A percentile compares a stretch with the other conserved stretches of the same genome.
Conservation (phyloP, 148 eudicot genomes). For the Mesembryanthemum crystallinum region DNA sequence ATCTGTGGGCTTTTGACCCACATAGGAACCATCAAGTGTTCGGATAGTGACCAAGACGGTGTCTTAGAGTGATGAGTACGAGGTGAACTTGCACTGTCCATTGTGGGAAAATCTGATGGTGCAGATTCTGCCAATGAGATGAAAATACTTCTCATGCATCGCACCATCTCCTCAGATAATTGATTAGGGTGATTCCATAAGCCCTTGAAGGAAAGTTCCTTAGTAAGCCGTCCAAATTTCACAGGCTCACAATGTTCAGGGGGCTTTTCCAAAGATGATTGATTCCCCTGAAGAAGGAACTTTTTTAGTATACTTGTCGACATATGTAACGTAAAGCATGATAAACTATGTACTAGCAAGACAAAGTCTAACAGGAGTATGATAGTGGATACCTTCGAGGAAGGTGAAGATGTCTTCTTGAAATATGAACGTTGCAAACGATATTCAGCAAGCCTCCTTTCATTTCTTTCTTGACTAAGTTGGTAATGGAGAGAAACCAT, state of each 20-base stretch:
- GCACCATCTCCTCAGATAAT: constrained; percentile 41
- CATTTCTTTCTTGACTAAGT: constrained; percentile 40
- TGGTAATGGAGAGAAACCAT: constrained; percentile 35
- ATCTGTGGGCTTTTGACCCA: constrained; percentile 41
- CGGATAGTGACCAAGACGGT: constrained; percentile 37
- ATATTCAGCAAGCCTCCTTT: constrained; percentile 33
- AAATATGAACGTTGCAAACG: constrained; percentile 30
- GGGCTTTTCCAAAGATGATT: constrained; percentile 17
- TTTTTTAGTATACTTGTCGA: constrained; percentile 1
- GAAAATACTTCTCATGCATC: constrained; percentile 40
- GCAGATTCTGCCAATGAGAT: constrained; percentile 36
- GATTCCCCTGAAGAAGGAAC: constrained; percentile 20
- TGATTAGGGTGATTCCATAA: constrained; percentile 38
- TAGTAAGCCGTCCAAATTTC: constrained; percentile 20
- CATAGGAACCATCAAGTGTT: constrained; percentile 42
- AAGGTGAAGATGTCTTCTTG: constrained; percentile 26
- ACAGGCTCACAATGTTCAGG: constrained; percentile 16
- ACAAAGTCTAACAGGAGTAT: neutral
- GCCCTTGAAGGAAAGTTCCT: constrained; percentile 27
- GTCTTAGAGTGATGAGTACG: constrained; percentile 23
- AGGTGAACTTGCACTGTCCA: constrained; percentile 23
- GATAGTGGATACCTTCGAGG: constrained; percentile 23
- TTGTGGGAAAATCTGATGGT: constrained; percentile 15
- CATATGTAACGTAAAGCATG: neutral
- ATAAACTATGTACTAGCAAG: neutral